These are phyloP conservation scores for Erodium texanum DNA, from an alignment of 441 rosid genomes.

Conservation along the genomic window DNA sequence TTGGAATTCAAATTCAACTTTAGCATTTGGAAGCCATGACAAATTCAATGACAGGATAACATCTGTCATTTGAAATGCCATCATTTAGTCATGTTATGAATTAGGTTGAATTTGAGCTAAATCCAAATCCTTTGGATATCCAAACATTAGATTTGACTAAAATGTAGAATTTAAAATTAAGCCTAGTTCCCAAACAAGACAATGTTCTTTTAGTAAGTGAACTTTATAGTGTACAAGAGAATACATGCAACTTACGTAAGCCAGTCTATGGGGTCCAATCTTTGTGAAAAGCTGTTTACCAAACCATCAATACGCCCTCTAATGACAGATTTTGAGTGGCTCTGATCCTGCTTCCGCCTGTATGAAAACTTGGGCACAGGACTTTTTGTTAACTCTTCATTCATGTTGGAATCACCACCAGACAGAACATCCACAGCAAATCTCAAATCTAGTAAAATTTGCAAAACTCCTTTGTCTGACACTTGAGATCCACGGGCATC, in stretches of 20 bases:
- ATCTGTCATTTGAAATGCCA: too few species aligned
- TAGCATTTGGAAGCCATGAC: too few species aligned
- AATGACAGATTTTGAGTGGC: slow-evolving; percentile 36
- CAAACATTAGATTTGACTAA: too few species aligned
- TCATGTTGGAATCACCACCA: slow-evolving; percentile 48
- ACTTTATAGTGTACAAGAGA: background rate
- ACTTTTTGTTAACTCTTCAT: slow-evolving; percentile 42
- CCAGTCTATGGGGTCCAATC: slow-evolving; percentile 98
- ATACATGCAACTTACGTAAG: slow-evolving; percentile 60
- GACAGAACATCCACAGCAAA: slow-evolving; percentile 79
- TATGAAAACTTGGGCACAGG: slow-evolving; percentile 42
- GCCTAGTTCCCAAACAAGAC: background rate
- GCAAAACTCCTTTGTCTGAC: slow-evolving; percentile 91
- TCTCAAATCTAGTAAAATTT: slow-evolving; percentile 72
- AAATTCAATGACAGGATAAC: too few species aligned
- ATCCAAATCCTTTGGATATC: too few species aligned
- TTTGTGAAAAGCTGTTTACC: slow-evolving; percentile 49
- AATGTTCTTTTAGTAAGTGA: background rate
- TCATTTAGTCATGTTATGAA: too few species aligned
- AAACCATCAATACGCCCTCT: slow-evolving; percentile 56
- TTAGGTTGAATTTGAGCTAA: too few species aligned
- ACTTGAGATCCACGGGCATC: slow-evolving; percentile 52
- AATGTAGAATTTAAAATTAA: too few species aligned
- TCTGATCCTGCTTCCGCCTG: slow-evolving; percentile 62
- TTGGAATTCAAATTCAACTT: too few species aligned